phyloP scores from a whole-genome alignment of 345 rosid genomes.

The Euphorbia lathyris region DNA sequence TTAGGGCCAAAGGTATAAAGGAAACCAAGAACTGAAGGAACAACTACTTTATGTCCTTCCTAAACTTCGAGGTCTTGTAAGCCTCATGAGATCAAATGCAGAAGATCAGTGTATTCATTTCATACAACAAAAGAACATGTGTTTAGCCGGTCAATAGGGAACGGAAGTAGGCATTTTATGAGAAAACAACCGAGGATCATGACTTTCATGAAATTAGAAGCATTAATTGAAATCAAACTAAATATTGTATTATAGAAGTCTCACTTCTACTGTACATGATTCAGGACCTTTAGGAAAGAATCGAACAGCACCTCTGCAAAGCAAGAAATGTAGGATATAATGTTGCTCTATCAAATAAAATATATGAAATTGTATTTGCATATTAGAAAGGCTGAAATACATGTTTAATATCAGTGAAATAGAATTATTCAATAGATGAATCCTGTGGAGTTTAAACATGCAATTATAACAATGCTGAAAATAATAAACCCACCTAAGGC shows the following conservation, averaged over 20 bases:
- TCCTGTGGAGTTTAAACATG: not conserved
- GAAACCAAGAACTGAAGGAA: not conserved
- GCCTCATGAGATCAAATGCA: not conserved
- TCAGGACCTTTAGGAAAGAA: constrained; percentile 76
- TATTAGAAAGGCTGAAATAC: constrained; percentile 1
- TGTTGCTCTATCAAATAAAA: constrained; percentile 9
- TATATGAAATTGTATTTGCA: not conserved
- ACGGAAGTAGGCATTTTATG: not conserved
- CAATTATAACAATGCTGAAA: too few relatives aligned
- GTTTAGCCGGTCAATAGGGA: not conserved
- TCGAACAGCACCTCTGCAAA: constrained; percentile 74
- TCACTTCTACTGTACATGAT: constrained; percentile 73
- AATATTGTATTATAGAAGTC: constrained; percentile 21
- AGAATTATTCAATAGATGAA: not conserved
- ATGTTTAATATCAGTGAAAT: not conserved
- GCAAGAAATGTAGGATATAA: constrained; percentile 19
- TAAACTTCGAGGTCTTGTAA: not conserved
- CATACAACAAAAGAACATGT: not conserved
- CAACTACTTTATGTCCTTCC: not conserved
- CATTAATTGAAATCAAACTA: not conserved
- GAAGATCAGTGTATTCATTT: too few relatives aligned
- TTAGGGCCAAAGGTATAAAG: not conserved
- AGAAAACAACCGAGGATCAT: too few relatives aligned
- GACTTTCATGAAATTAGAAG: not conserved
- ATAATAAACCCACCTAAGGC: too few relatives aligned